Base-by-base conservation (phyloP, 2,329 filamentous ascomycete genomes). In the Fusarium sp. region DNA sequence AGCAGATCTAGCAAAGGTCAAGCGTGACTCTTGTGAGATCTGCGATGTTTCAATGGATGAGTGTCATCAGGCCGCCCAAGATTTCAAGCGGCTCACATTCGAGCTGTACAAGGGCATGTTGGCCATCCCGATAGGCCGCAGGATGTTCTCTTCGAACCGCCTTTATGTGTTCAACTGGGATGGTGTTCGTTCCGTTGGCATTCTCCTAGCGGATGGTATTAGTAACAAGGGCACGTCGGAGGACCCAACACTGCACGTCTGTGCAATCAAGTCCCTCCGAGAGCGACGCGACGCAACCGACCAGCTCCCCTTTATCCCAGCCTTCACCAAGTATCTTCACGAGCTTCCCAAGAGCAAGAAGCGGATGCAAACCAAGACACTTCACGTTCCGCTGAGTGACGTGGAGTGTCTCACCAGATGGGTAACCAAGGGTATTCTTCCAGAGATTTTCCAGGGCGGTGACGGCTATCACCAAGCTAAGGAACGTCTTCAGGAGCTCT, bases 1-100 rank as follows among this genome's bases (percentile, higher is more conserved):
- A 82, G 95, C 94, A 5, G 96, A 97, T 84, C 85, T 99, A 66
- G 95, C 92, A 64, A 97, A 96, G 84, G 91, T 98, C 80, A 97
- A 96, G 83, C 89, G 96, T 14, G 94, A 98, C 78, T 83, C 92
- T 23, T 99, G 97, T 82, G 85, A 90, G 27, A 91, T 93, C 32
- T 99, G 97, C 80, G 94, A 98, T 80, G 85, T 89, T 45, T 91
- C 95, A 76, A 89, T 99, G 77, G 93, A 95, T 72, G 85, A 88
- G 64, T 97, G 94, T 76, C 96, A 98, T 80, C 89, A 93, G 76
- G 93, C 95, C 2, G 92, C 94, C 4, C 92, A 98, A 82, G 91
- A 94, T 71, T 97, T 92, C 80, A 92, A 93, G 79, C 89, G 91
- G 69, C 85, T 97, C n/a, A 98, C 95, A 0, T 87, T 89, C 20